Evolutionary conservation across 164 flowering plant genomes (phyloP), one percentile per base, ranked within the genome.

Genomic region (Kalanchoe fedtschenkoi): DNA sequence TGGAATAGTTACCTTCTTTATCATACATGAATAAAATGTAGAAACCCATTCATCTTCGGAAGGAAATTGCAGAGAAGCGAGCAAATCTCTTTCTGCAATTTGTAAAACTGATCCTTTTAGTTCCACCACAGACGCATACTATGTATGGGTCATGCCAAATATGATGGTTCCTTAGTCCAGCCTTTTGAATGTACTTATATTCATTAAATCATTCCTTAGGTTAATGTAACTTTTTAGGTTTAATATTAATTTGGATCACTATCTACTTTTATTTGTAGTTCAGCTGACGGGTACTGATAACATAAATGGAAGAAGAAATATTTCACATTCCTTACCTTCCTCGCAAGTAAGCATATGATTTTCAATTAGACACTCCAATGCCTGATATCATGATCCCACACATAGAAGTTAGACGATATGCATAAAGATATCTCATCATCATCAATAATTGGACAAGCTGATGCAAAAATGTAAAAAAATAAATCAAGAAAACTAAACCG

Each of bases 261-360:
- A 24, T 51, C 56, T 51, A 24, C 56, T 11, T 28, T 26, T 5
- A 13, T 51, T 37, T 51, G 26, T 5, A 47, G 32, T 51, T 24
- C 15, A 26, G 56, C 5, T 17, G 15, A 22, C 26, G 32, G 26
- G 17, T 51, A 24, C 22, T 51, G 28, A 26, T n/a, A 26, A 47
- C 8, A 47, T 21, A 51, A 51, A 51, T 43, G 32, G 4, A 51
- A 51, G 21, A 51, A 51, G 11, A 51, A 17, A 34, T 32, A 34
- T 34, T 34, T n/a, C 26, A 57, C 37, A 16, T 32, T 19, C n/a
- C 46, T 64, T 75, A 93, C 99, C 99, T 84, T 88, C 97, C 58
- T 88, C 93, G 59, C 77, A 78, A 38, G 95, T 85, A 46, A 95
- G 93, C 99, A 95, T 88, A 72, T 91, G 91, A 70, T 86, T 87